These are phyloP conservation scores for Lathyrus sativus DNA, from an alignment of 306 rosid species.

Conservation along the genomic window DNA sequence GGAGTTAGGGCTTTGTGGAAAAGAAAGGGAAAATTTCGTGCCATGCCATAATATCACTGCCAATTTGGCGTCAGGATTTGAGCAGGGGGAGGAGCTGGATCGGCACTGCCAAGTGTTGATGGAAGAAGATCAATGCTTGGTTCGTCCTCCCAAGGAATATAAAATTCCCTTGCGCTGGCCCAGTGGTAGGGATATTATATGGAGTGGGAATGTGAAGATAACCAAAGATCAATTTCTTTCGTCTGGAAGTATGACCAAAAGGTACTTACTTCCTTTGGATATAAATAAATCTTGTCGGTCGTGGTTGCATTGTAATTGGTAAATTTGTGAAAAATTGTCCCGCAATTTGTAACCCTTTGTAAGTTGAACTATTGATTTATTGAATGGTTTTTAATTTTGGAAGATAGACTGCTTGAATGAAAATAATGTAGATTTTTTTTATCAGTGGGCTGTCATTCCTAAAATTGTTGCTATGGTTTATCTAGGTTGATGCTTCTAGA, in stretches of 20 bases:
- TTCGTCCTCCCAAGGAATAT: conserved; percentile 99
- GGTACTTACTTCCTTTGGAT: conserved; percentile 52
- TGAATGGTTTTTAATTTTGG: conserved; percentile 1
- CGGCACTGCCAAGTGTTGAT: conserved; percentile 72
- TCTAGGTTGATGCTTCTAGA: conserved; percentile 90
- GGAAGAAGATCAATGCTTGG: conserved; percentile 62
- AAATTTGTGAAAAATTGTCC: neutral
- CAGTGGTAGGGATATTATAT: conserved; percentile 86
- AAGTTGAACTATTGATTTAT: neutral
- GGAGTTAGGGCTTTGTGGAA: conserved; percentile 81
- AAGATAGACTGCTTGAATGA: conserved; percentile 10
- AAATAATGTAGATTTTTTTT: conserved; percentile 7
- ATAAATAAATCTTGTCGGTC: neutral
- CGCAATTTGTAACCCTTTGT: neutral
- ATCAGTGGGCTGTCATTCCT: conserved; percentile 17
- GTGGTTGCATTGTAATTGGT: neutral
- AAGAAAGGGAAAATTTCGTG: conserved; percentile 80
- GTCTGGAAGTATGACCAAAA: conserved; percentile 98
- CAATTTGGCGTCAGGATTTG: conserved; percentile 64
- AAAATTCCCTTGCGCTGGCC: conserved; percentile 94
- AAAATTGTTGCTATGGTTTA: conserved; percentile 9
- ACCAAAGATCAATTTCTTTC: conserved; percentile 98
- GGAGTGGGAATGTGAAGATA: conserved; percentile 96
- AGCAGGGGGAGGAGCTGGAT: conserved; percentile 89
- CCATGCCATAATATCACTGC: conserved; percentile 93